Evolutionary conservation across 2,329 filamentous ascomycete genomes (phyloP), one percentile per base, ranked within the genome.

Genomic region (Phialemoniopsis sp.): DNA sequence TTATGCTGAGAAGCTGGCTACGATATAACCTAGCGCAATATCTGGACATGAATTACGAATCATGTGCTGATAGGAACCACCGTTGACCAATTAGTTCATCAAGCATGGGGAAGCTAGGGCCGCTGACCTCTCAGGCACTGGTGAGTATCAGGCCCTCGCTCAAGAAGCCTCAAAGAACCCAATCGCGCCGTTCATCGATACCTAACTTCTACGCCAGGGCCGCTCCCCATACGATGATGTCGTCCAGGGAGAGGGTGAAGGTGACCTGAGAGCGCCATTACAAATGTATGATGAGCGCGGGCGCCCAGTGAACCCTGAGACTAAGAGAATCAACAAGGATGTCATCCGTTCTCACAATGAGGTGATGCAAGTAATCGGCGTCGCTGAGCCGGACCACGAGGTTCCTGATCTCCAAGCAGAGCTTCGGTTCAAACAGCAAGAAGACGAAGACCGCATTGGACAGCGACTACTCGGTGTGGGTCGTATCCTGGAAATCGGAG

Each of bases 341-440:
- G 69, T 80, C 26, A 74, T 81, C 18, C 67, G 77, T 37, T 70
- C 77, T 9, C 77, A 81, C 49, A 81, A 81, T 46, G 76, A 81
- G 46, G 77, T 81, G 4, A 81, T 81, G 77, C 66, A 72, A 14
- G 75, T 79, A 9, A 80, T 81, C 30, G 77, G 77, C 5, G 77
- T 80, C 5, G 77, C 76, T 8, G 77, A 81, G 48, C 72, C 76
- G 13, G 76, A 80, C 38, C 70, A 68, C 37, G 58, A 58, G 8
- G 50, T 51, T 4, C 53, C 59, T 16, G 62, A 64, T 4, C 58
- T 61, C 5, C 63, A 70, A 37, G 53, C 58, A 7, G 66, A 70
- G 31, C 56, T 60, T 3, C 59, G 65, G n/a, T 57, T 59, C 13
- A 59, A 63, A 10, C 72, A 76, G 45, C 56, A 66, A 26, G 56